phyloP scores from a whole-genome alignment of 768 basidiomycete species.

The Trametes coccinea region DNA sequence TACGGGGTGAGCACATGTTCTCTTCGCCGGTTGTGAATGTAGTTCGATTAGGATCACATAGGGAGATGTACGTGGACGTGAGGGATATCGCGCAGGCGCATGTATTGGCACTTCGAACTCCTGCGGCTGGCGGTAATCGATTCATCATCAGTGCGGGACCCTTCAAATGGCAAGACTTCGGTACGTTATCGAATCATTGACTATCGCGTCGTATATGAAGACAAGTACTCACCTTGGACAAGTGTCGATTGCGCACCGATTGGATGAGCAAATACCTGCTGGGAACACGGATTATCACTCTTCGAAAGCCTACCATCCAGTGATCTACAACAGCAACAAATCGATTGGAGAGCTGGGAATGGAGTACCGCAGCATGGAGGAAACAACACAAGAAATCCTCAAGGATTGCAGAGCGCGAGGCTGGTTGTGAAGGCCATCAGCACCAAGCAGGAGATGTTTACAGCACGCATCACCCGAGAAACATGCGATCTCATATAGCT shows the following conservation, averaged over 20 bases:
- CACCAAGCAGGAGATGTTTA: neutral
- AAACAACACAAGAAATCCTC: neutral
- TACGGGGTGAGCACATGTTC: constrained; percentile 8
- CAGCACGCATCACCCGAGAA: neutral
- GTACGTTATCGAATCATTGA: constrained; percentile 9
- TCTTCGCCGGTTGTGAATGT: neutral
- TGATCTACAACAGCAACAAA: too few relatives aligned
- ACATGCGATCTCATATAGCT: neutral
- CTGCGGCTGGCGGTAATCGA: constrained; percentile 40
- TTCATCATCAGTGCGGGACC: constrained; percentile 35
- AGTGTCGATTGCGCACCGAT: constrained; percentile 19
- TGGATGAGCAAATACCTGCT: too few relatives aligned
- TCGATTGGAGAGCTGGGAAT: too few relatives aligned
- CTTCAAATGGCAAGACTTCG: constrained; percentile 27
- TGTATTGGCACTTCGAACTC: constrained; percentile 30
- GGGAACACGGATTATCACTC: too few relatives aligned
- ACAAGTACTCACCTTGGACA: constrained; percentile 35
- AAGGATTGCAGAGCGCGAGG: neutral
- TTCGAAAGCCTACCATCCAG: too few relatives aligned
- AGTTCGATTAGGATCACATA: neutral
- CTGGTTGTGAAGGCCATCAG: neutral
- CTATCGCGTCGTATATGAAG: too few relatives aligned
- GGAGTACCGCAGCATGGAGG: too few relatives aligned
- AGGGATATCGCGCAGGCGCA: constrained; percentile 38
- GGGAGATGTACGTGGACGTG: constrained; percentile 35